These are phyloP conservation scores for Arthonia radiata DNA, from an alignment of 495 filamentous ascomycete genomes.

Conservation along the genomic window DNA sequence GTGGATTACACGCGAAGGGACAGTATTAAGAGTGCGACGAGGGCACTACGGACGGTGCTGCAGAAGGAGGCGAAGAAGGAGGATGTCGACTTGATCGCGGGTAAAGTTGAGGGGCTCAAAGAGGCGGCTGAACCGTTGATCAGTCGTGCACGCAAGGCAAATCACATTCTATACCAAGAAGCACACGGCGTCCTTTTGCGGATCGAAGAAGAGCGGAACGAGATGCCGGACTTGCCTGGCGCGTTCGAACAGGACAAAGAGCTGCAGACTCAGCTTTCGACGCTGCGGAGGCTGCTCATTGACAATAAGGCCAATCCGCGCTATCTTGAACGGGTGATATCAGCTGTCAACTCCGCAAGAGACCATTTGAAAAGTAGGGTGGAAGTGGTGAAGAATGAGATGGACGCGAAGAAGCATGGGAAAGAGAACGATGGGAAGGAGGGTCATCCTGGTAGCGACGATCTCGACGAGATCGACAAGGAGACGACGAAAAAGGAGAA, in stretches of 20 bases:
- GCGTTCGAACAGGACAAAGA: no score
- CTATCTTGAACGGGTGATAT: no score
- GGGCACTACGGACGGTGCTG: constrained; percentile 2
- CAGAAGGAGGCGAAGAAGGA: constrained; percentile 3
- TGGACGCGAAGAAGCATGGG: constrained; percentile 1
- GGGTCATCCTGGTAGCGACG: neutral
- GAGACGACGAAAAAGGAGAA: constrained; percentile 1
- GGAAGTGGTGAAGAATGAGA: constrained; percentile 1
- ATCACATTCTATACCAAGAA: constrained; percentile 1
- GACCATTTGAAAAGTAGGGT: neutral
- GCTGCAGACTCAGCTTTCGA: constrained; percentile 2
- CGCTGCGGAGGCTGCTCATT: constrained; percentile 1
- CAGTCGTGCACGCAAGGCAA: constrained; percentile 1
- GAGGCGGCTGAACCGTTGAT: constrained; percentile 1
- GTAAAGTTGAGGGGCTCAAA: constrained; percentile 1
- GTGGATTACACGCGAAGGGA: constrained; percentile 4
- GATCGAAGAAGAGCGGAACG: no score
- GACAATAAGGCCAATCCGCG: neutral
- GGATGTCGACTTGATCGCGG: constrained; percentile 2
- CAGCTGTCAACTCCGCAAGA: neutral
- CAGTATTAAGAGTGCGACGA: neutral
- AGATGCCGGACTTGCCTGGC: no score
- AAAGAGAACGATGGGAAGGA: constrained; percentile 1
- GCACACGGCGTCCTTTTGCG: constrained; percentile 1
- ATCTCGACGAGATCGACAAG: constrained; percentile 1